Base-by-base conservation (phyloP, 139 green algal genomes). In the Spirogloea muscicola region DNA sequence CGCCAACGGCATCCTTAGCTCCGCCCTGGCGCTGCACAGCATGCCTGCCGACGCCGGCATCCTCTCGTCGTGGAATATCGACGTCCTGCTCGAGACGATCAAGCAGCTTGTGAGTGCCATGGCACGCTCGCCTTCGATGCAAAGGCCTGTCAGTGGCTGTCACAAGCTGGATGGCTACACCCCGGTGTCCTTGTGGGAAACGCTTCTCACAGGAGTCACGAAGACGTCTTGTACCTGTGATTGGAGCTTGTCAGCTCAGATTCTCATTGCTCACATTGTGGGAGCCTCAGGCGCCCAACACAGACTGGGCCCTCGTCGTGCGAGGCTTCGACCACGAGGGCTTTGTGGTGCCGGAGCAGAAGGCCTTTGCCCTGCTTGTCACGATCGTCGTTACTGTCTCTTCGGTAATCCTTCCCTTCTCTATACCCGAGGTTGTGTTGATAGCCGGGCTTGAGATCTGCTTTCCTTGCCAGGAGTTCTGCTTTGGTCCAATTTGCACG, bases 231-330 rank as follows among this genome's bases (percentile, higher is more conserved):
- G 25, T 4, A 58, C n/a, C n/a, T 25, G 48, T 33, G 7, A 58
- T 33, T 58, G 27, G 25, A 58, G 48, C 48, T n/a, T 5, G 48
- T 16, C 43, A 10, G 43, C 43, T 52, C 43, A 52, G n/a, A n/a
- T n/a, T n/a, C n/a, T n/a, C n/a, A n/a, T n/a, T n/a, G n/a, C n/a
- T n/a, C n/a, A n/a, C n/a, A n/a, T n/a, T n/a, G n/a, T n/a, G n/a
- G 46, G 62, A 7, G 52, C 60, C 3, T 70, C 79, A 3, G 67
- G 70, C n/a, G 77, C 88, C 18, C 69, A 48, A 46, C 1, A 79
- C 96, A 1, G 84, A 84, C 65, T 97, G 91, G 91, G 33, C 58
- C 5, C 67, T 57, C 3, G 88, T 96, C 5, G 84, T 88, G 9
- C 74, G 88, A 33, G 33, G 44, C 18, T 76, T 97, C 25, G 93